A percentile compares a stretch with the other conserved stretches of the same genome.
Evolutionary conservation across 495 filamentous ascomycete genomes (phyloP).

Genomic region (Hypoxylon perforatum): DNA sequence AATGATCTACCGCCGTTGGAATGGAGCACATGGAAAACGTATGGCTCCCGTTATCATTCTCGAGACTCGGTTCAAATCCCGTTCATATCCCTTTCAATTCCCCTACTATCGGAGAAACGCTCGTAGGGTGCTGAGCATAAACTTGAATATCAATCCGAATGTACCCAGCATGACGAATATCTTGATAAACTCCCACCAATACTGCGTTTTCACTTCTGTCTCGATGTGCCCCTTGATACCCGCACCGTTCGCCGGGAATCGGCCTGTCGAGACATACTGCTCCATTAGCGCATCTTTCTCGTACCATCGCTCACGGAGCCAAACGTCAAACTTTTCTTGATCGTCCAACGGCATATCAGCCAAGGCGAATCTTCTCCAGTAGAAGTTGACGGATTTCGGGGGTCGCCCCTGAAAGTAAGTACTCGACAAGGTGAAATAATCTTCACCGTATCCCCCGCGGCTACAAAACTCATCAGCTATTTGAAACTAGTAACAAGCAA

Average conservation of each 20-base stretch:
- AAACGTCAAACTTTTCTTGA: conserved; percentile 72
- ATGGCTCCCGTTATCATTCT: background rate
- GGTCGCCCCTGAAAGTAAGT: conserved; percentile 81
- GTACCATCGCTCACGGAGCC: conserved; percentile 79
- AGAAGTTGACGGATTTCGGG: conserved; percentile 86
- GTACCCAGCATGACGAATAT: conserved; percentile 58
- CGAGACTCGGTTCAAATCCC: no score
- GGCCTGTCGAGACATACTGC: conserved; percentile 72
- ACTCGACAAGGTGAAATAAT: conserved; percentile 76
- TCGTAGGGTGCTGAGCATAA: conserved; percentile 41
- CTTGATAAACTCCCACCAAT: conserved; percentile 62
- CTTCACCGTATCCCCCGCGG: conserved; percentile 76
- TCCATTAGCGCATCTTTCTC: conserved; percentile 85
- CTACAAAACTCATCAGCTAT: conserved; percentile 50
- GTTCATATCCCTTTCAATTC: no score
- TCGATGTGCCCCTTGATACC: conserved; percentile 55
- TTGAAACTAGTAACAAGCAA: conserved; percentile 13
- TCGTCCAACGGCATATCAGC: conserved; percentile 74
- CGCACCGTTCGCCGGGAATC: conserved; percentile 67
- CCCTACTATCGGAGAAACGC: conserved; percentile 10
- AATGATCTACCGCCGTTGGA: conserved; percentile 8
- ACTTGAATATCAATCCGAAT: conserved; percentile 49
- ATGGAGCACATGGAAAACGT: background rate
- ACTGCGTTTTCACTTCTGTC: conserved; percentile 58
- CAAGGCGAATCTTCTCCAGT: conserved; percentile 79